Evolutionary conservation across 2,329 filamentous ascomycete genomes (phyloP).

Genomic region (Trichoderma harzianum): DNA sequence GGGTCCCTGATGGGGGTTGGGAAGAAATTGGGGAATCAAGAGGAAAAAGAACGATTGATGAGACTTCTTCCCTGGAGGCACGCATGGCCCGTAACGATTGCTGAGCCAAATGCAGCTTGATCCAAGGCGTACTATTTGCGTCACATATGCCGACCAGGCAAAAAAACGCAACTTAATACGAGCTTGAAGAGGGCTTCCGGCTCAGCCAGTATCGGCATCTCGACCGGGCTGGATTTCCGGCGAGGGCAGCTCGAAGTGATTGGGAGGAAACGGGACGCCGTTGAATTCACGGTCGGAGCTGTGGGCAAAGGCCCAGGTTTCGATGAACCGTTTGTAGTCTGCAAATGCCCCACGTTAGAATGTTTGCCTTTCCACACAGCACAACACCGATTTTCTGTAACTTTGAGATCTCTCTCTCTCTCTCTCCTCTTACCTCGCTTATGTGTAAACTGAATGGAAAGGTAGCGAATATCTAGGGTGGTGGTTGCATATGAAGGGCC

Average conservation of each 20-base stretch:
- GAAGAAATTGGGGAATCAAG: not conserved
- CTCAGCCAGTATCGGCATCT: not conserved
- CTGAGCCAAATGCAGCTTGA: not conserved
- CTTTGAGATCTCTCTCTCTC: not conserved
- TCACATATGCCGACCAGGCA: not conserved
- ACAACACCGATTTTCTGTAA: not conserved
- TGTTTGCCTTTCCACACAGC: not conserved
- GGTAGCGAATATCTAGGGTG: slow-evolving; percentile 44
- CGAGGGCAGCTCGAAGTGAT: slow-evolving; percentile 46
- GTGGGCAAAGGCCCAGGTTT: slow-evolving; percentile 46
- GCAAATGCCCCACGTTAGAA: not conserved
- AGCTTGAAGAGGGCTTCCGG: not conserved
- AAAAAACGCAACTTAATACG: not conserved
- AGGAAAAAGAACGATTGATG: not conserved
- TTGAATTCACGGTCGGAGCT: slow-evolving; percentile 45
- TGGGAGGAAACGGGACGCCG: slow-evolving; percentile 43
- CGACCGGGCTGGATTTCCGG: slow-evolving; percentile 41
- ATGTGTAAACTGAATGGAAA: slow-evolving; percentile 49
- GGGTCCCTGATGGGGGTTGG: not conserved
- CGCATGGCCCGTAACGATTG: not conserved
- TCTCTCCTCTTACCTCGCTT: slow-evolving; percentile 37
- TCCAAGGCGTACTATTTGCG: not conserved
- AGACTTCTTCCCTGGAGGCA: not conserved
- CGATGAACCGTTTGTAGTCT: slow-evolving; percentile 47
- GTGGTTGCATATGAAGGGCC: slow-evolving; percentile 23